Base-by-base conservation (phyloP, 768 basidiomycete species). In the Kwoniella europaea region DNA sequence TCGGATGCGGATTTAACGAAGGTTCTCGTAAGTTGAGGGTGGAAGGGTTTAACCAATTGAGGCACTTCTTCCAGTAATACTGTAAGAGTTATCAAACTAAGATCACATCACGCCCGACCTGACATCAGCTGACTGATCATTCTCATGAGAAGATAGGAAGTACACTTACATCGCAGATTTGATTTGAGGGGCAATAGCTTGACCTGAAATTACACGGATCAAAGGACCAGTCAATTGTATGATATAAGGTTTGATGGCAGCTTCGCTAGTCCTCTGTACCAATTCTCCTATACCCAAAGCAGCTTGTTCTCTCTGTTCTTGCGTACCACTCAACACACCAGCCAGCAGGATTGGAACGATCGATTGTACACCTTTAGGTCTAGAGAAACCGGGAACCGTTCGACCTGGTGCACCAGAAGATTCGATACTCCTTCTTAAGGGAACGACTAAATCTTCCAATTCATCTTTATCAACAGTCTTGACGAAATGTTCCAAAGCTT, bases 201-300 rank as follows among this genome's bases (percentile, higher is more conserved):
- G 80, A 70, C 82, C 90, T 53, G 91, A 94, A 3, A 93, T 93
- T 54, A 96, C 93, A 77, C 94, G 91, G 78, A 97, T 98, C 74
- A 98, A 90, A 9, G 94, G 94, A 10, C 95, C 94, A 4, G 94
- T 97, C 80, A 97, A 92, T 20, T 93, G 91, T 16, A 97, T 94
- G 71, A 96, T 94, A 84, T 91, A 98, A 0, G 94, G 92, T 83
- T 96, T 97, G 88, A 98, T 92, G 0, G 94, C 90, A 18, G 83
- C 84, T 78, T 90, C 89, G n/a, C 91, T 88, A 0, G 95, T 97
- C 35, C 89, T 88, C 82, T 94, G 91, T 43, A 98, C 93, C 46
- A 99, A 88, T 75, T 98, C 96, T n/a, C 93, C 92, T 70, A 98
- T 95, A 35, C 93, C 94, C 76, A 93, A 93, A 0, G 96, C 94